Base-by-base conservation (phyloP, 1,284 basidiomycete species). In the Caloboletus firmus region DNA sequence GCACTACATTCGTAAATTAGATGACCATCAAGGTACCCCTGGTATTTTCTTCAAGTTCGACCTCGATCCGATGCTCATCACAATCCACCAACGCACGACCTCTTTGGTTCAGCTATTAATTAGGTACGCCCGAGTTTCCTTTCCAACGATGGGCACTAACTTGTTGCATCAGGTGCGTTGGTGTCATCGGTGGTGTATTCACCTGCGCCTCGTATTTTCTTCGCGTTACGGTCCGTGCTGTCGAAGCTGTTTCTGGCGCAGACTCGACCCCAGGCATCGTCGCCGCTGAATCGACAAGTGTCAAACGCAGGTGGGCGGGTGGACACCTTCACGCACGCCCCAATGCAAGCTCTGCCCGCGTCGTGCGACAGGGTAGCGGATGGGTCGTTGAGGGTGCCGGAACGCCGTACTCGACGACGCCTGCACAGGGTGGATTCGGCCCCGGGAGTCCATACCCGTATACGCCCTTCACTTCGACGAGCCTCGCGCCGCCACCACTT, bases 41-140 rank as follows among this genome's bases (percentile, higher is more conserved):
- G 93, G 93, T 17, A 95, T 96, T 66, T 96, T 95, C 78, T 95
- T 96, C 86, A 95, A 96, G 71, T 98, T 94, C 69, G 96, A 99
- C 59, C 76, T 98, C 28, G 96, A 99, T 68, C 93, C 95, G 1
- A 81, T 99, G 71, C 79, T 83, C 11, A 79, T 99, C 61, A 89
- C 84, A 0, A 85, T 98, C 46, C 82, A 89, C 59, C 93, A 98
- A 71, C 83, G 94, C 9, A 96, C 94, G 2, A 94, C 89, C 0
- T 77, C 84, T 0, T 73, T 98, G 43, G 68, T 89, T 2, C 87
- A 95, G 60, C 84, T 98, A 60, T 68, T 98, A 58, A 91, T 98
- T 52, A 81, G 95, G 66, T 81, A 79, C 9, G 78, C 71, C 0
- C 18, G 64, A 2, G 63, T 59, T 10, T 58, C 65, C 0, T 36